Evolutionary conservation across 768 basidiomycete species (phyloP), one percentile per base, ranked within the genome.

Genomic region (Gloeophyllum trabeum): DNA sequence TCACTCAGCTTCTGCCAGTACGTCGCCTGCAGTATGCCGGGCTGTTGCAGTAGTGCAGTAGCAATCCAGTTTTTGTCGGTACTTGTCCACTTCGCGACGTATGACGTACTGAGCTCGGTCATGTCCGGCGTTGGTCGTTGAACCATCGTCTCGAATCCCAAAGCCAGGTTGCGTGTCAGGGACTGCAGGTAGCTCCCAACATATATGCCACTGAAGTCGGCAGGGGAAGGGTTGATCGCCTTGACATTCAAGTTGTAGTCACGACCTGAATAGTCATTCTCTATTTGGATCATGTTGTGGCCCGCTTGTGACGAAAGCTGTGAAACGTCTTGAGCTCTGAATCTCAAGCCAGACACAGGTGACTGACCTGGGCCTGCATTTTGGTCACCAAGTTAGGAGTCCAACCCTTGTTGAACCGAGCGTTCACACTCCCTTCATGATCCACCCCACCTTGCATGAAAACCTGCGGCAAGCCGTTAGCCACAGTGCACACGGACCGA

Each of bases 1-100:
- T 94, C 89, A 59, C 83, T 83, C 46, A 99, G 65, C 58, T 89
- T 92, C 49, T 97, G 92, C 86, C 90, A 96, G 62, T 98, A 99
- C 6, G 90, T 93, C 22, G 92, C 78, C 61, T 92, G 86, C 20
- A 96, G 54, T 39, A 88, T 73, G 19, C 93, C 90, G 13, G 77
- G 69, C 13, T 82, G 74, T 58, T 92, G 90, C 10, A 93, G 48
- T 54, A 89, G 87, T 10, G 89, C 83, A 3, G 92, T 94, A n/a
- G 88, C 90, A 52, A 91, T 92, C 89, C 90, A 93, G 56, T 71
- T 78, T 56, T 76, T 81, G 58, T 79, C 71, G 22, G 69, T 61
- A 48, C 77, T 64, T 0, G 81, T 85, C 59, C 77, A 78, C 64
- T 91, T 92, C 39, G 81, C 80, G 40, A 90, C 70, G 61, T 88